Conservation (phyloP, 306 rosid species). For the peach (Prunus persica) region DNA sequence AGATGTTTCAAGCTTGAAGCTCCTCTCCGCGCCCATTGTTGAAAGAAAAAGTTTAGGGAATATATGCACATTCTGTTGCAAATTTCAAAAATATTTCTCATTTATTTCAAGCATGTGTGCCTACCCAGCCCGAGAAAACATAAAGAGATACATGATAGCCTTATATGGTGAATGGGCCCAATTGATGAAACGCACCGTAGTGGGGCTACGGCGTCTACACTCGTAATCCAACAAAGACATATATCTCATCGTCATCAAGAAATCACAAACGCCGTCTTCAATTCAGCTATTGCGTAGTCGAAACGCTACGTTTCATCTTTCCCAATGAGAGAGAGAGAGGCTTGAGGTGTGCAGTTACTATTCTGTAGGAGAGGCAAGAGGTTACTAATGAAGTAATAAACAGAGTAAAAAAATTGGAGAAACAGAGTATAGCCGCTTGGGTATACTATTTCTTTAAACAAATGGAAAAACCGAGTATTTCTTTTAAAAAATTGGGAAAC, state of each 20-base stretch:
- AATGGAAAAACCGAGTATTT: too few relatives aligned
- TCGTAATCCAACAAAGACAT: background rate
- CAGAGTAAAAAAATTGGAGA: too few relatives aligned
- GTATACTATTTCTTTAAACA: too few relatives aligned
- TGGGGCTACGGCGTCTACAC: background rate
- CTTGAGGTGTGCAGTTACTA: slow-evolving; percentile 42
- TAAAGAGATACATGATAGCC: background rate
- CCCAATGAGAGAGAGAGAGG: background rate
- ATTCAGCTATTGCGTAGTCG: slow-evolving; percentile 4
- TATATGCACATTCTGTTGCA: background rate
- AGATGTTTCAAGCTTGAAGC: background rate
- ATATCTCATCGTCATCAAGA: background rate
- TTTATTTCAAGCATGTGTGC: background rate
- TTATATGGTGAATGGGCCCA: background rate
- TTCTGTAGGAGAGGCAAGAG: too few relatives aligned
- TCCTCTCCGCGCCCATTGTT: accelerated
- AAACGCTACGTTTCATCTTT: slow-evolving; percentile 42
- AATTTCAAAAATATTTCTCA: background rate
- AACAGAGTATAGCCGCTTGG: too few relatives aligned
- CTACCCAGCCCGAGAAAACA: background rate
- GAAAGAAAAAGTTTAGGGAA: too few relatives aligned
- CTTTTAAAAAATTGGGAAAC: too few relatives aligned
- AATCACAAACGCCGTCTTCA: background rate
- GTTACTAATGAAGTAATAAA: too few relatives aligned
- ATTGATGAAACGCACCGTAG: background rate